Conservation (phyloP, 352 stramenopile species). For the Elongisporangium prolatum region DNA sequence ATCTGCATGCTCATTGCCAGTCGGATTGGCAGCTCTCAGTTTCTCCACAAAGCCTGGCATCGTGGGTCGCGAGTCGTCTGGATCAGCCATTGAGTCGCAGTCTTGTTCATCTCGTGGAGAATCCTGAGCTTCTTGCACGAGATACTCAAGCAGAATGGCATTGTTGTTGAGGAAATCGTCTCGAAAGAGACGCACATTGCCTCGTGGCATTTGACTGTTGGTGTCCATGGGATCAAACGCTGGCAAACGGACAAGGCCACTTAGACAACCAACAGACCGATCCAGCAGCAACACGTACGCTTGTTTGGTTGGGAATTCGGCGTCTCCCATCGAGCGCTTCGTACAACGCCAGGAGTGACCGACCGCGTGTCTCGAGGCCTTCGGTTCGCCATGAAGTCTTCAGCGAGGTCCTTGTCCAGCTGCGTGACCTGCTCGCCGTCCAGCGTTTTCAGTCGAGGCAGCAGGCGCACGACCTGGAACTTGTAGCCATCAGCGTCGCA, state of each 20-base stretch:
- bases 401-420: constrained; percentile 66
- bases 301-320: neutral
- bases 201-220: constrained; percentile 57
- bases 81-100: neutral
- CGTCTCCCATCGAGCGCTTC: constrained; percentile 6
- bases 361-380: constrained; percentile 13
- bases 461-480: constrained; percentile 52
- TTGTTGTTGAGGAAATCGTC: constrained; percentile 86
- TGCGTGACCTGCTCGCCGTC: constrained; percentile 70
- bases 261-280: neutral
- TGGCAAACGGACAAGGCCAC: constrained; percentile 5
- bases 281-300: neutral
- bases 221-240: constrained; percentile 42
- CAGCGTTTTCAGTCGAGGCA: constrained; percentile 62
- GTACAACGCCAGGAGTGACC: constrained; percentile 21
- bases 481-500: constrained; percentile 63
- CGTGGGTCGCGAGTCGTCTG: neutral
- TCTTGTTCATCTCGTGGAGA: constrained; percentile 4
- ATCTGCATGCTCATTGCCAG: neutral
- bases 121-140: constrained; percentile 38
- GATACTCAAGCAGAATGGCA: constrained; percentile 77
- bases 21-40: neutral
- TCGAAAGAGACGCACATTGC: constrained; percentile 77
- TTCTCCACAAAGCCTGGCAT: constrained; percentile 27
- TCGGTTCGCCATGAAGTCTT: constrained; percentile 39